A percentile compares a stretch with the other conserved stretches of the same genome.
Conservation (phyloP, 352 stramenopile species). For the Globisporangium alternatum region DNA sequence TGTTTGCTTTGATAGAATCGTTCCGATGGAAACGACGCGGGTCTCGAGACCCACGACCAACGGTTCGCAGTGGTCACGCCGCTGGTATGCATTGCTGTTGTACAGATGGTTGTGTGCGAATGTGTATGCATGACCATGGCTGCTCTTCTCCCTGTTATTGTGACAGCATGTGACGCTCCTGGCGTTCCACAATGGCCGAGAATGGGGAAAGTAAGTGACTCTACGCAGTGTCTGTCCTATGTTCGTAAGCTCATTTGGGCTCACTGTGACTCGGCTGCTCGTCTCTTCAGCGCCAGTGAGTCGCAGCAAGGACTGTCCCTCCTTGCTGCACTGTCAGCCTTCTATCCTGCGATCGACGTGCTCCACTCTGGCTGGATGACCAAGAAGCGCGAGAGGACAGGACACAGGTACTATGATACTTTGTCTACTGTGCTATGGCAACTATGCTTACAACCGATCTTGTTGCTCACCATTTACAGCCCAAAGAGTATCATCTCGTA, state of each 20-base stretch:
- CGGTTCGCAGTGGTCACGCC: constrained; percentile 76
- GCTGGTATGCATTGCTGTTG: constrained; percentile 29
- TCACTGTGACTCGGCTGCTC: constrained; percentile 2
- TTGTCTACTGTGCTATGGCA: too few relatives aligned
- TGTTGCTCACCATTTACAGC: constrained; percentile 9
- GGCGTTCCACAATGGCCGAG: constrained; percentile 70
- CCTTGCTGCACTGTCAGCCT: constrained; percentile 67
- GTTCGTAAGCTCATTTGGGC: not conserved
- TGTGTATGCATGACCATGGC: not conserved
- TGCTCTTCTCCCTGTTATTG: not conserved
- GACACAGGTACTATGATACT: constrained; percentile 32
- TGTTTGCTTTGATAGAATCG: constrained; percentile 33
- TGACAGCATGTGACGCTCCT: constrained; percentile 66
- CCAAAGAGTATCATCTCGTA: constrained; percentile 81
- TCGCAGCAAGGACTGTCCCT: constrained; percentile 78
- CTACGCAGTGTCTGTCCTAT: not conserved
- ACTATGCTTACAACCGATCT: not conserved
- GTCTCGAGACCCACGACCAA: constrained; percentile 58
- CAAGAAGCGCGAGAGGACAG: constrained; percentile 71
- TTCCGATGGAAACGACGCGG: constrained; percentile 49
- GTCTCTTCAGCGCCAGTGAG: constrained; percentile 43
- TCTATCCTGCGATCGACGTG: constrained; percentile 68
- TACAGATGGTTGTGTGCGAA: not conserved
- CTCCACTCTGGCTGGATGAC: constrained; percentile 73
- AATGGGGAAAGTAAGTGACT: constrained; percentile 51